Conservation (phyloP, 176 grass and related monocot species). For the Puccinellia tenuiflora region DNA sequence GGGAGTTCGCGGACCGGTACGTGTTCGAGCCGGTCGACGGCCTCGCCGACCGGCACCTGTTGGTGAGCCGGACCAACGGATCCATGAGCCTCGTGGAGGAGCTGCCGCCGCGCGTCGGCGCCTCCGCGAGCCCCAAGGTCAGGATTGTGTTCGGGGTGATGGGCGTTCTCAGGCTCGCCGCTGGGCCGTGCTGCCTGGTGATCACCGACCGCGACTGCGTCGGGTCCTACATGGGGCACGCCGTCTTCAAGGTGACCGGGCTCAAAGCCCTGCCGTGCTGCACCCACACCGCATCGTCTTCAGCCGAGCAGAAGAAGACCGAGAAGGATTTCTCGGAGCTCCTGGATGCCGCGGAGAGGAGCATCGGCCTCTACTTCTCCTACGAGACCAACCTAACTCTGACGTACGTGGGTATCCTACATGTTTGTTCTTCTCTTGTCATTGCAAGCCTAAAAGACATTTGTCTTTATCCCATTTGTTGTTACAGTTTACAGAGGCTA, state of each 20-base stretch:
- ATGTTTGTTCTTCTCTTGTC: background rate
- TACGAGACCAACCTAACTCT: slow-evolving; percentile 83
- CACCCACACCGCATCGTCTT: slow-evolving; percentile 35
- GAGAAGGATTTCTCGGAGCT: slow-evolving; percentile 58
- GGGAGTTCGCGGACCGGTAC: slow-evolving; percentile 63
- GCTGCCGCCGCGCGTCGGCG: slow-evolving; percentile 30
- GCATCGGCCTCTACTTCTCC: slow-evolving; percentile 69
- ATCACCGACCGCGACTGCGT: slow-evolving; percentile 52
- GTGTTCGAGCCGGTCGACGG: slow-evolving; percentile 68
- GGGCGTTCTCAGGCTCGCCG: slow-evolving; percentile 63
- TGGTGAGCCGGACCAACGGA: slow-evolving; percentile 53
- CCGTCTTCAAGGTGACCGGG: slow-evolving; percentile 58
- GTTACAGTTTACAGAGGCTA: slow-evolving; percentile 56
- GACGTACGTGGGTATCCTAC: slow-evolving; percentile 44
- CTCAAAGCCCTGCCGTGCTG: slow-evolving; percentile 57
- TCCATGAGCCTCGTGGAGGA: slow-evolving; percentile 46
- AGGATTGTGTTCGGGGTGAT: slow-evolving; percentile 54
- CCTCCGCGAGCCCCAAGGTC: slow-evolving; percentile 32
- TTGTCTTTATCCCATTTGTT: background rate
- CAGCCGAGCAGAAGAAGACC: slow-evolving; percentile 61
- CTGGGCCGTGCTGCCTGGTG: slow-evolving; percentile 50
- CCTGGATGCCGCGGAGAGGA: slow-evolving; percentile 49
- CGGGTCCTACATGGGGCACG: slow-evolving; percentile 59
- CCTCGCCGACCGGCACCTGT: slow-evolving; percentile 43
- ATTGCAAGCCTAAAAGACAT: background rate